Conservation (phyloP, 768 basidiomycete species). For the Suillus subaureus region DNA sequence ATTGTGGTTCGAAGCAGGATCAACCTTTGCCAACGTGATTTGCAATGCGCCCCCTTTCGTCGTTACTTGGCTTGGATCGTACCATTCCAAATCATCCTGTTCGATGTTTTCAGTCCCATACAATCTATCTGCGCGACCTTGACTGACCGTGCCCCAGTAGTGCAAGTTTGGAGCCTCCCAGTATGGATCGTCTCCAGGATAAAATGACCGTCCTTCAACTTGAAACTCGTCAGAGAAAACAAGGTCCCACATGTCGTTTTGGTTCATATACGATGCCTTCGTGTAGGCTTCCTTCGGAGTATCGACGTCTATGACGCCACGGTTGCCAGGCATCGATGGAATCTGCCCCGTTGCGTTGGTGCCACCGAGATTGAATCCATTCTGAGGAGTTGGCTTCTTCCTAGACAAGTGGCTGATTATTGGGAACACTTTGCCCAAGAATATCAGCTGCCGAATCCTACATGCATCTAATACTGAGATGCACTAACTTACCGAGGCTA, state of each 20-base stretch:
- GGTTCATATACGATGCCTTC: constrained; percentile 39
- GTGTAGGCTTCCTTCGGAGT: constrained; percentile 51
- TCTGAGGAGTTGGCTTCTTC: constrained; percentile 41
- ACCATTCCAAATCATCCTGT: constrained; percentile 55
- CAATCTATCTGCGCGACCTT: background rate
- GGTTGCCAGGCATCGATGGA: constrained; percentile 43
- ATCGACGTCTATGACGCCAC: constrained; percentile 54
- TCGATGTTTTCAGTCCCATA: background rate
- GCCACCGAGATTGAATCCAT: constrained; percentile 76
- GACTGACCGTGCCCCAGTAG: constrained; percentile 64
- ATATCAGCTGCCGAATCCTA: background rate
- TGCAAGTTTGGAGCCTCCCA: constrained; percentile 59
- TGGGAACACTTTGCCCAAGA: constrained; percentile 43
- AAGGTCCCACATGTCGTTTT: constrained; percentile 43
- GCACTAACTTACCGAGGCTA: constrained; percentile 16
- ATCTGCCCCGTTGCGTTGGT: constrained; percentile 74
- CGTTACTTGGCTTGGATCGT: constrained; percentile 54
- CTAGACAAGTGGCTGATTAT: constrained; percentile 47
- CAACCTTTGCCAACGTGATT: constrained; percentile 49
- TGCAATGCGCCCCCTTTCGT: constrained; percentile 53
- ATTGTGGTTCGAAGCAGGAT: constrained; percentile 45
- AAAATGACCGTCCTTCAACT: constrained; percentile 67
- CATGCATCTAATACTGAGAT: background rate
- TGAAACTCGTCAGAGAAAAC: constrained; percentile 89
- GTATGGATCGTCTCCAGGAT: constrained; percentile 69